Evolutionary conservation across 2,329 filamentous ascomycete species (phyloP).

Genomic region (Pseudogymnoascus sp.): DNA sequence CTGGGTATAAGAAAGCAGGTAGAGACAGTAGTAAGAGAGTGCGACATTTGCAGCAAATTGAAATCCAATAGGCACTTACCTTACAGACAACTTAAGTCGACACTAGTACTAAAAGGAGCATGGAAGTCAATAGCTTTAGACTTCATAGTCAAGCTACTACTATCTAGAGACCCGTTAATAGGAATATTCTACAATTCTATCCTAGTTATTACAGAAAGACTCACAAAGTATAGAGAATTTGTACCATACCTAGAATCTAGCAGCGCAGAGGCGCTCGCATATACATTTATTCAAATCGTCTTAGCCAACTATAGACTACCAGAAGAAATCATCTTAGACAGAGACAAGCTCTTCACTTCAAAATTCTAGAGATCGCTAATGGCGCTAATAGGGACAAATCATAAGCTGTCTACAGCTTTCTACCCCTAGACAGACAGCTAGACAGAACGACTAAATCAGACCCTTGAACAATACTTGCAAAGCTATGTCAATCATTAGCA

Average conservation of each 20-base stretch:
- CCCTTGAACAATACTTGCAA: constrained; percentile 10
- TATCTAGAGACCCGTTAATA: too few species aligned
- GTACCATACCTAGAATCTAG: too few species aligned
- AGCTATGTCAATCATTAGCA: constrained; percentile 12
- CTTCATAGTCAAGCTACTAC: too few species aligned
- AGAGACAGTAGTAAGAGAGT: neutral
- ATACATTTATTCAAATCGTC: neutral
- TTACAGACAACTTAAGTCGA: neutral
- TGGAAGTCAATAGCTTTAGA: neutral
- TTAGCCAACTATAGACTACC: neutral
- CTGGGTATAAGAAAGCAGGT: neutral
- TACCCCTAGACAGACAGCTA: constrained; percentile 10
- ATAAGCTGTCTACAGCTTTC: constrained; percentile 13
- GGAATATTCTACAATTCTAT: too few species aligned
- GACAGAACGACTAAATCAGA: constrained; percentile 10
- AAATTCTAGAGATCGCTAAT: constrained; percentile 10
- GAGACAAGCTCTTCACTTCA: constrained; percentile 14
- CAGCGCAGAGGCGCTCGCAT: neutral
- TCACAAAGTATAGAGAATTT: too few species aligned
- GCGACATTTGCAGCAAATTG: neutral
- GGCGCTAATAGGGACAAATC: neutral
- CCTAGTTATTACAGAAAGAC: too few species aligned
- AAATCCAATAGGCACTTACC: neutral
- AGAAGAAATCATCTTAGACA: constrained; percentile 14
- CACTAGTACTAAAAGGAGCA: neutral